Evolutionary conservation across 2,329 filamentous ascomycete species (phyloP).

Genomic region (Rasamsonia emersonii): DNA sequence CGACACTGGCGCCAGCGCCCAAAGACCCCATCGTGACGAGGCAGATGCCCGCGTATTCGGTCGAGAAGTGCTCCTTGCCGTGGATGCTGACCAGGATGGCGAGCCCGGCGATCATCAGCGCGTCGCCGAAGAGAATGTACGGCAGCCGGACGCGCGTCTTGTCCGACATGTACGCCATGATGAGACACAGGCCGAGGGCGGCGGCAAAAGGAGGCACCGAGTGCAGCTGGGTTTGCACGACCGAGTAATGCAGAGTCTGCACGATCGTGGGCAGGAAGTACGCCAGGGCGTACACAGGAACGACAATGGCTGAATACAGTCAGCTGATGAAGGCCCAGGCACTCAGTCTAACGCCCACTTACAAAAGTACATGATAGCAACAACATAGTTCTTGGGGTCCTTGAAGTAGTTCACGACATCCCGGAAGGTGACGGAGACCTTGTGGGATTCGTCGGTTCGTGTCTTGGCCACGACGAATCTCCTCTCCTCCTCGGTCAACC

Average conservation of each 20-base stretch:
- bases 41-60: slow-evolving; percentile 32
- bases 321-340: neutral
- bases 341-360: slow-evolving; percentile 4
- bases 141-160: slow-evolving; percentile 13
- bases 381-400: slow-evolving; percentile 5
- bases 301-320: slow-evolving; percentile 11
- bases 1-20: slow-evolving; percentile 14
- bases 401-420: slow-evolving; percentile 5
- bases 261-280: slow-evolving; percentile 20
- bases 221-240: slow-evolving; percentile 18
- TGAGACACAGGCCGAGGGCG: slow-evolving; percentile 13
- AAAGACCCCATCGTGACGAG: slow-evolving; percentile 32
- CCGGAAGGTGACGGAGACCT: slow-evolving; percentile 1
- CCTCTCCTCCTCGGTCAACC: slow-evolving; percentile 16
- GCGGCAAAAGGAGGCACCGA: slow-evolving; percentile 17
- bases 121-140: slow-evolving; percentile 14
- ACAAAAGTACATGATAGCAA: slow-evolving; percentile 9
- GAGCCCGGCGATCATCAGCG: slow-evolving; percentile 17
- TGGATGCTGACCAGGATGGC: slow-evolving; percentile 17
- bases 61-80: slow-evolving; percentile 17
- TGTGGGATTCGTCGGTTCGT: slow-evolving; percentile 6
- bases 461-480: slow-evolving; percentile 12
- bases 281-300: slow-evolving; percentile 16
- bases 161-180: slow-evolving; percentile 16
- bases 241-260: slow-evolving; percentile 13